Evolutionary conservation across 2,329 filamentous ascomycete genomes (phyloP).

Genomic region (Chaetomiaceae sp.): DNA sequence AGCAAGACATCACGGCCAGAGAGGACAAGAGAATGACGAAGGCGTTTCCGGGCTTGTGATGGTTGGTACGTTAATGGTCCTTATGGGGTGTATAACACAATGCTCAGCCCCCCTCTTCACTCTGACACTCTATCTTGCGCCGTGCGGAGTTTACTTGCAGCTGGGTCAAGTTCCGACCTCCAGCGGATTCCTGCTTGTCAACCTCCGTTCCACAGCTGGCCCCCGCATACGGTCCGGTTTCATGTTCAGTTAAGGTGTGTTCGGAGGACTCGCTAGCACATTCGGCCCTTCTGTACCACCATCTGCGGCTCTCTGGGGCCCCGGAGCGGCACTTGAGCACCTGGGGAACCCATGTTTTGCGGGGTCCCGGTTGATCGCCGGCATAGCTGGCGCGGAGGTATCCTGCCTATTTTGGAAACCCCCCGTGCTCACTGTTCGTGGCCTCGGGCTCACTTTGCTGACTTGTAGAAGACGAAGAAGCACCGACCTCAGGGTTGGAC

Average conservation of each 20-base stretch:
- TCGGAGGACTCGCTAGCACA: slow-evolving; percentile 5
- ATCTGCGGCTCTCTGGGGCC: slow-evolving; percentile 9
- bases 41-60: too few species aligned
- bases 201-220: background rate
- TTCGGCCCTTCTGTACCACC: slow-evolving; percentile 23
- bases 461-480: background rate
- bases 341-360: slow-evolving; percentile 8
- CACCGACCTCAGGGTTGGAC: background rate
- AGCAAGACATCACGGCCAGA: too few species aligned
- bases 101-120: too few species aligned
- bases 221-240: slow-evolving; percentile 1
- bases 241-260: background rate
- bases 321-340: slow-evolving; percentile 5
- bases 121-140: too few species aligned
- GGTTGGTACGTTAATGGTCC: too few species aligned
- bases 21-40: too few species aligned
- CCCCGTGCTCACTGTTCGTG: background rate
- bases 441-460: background rate
- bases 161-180: too few species aligned
- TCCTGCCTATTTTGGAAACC: slow-evolving; percentile 11
- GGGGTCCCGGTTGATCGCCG: slow-evolving; percentile 10
- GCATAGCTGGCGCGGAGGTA: slow-evolving; percentile 1
- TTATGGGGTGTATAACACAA: too few species aligned
- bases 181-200: too few species aligned
- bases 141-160: too few species aligned